Evolutionary conservation across 371 early-diverging fungal genomes (phyloP).

Genomic region (Mortierella sp.): DNA sequence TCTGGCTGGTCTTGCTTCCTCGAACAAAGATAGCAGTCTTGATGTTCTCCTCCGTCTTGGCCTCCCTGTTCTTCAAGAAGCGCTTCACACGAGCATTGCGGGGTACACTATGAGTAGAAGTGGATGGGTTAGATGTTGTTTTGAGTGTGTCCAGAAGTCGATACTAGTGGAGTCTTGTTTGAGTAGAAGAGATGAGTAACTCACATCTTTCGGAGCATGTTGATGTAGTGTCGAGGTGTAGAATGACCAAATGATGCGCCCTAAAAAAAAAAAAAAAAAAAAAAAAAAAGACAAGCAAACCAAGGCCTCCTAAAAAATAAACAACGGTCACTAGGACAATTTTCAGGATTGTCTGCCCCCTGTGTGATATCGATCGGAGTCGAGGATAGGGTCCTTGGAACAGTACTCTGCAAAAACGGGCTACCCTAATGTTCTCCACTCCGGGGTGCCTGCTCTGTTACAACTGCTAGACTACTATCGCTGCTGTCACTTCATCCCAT

Average conservation of each 20-base stretch:
- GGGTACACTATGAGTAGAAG: slow-evolving; percentile 68
- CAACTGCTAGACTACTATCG: too few species aligned
- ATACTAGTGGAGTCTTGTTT: too few species aligned
- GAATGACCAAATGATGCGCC: slow-evolving; percentile 1
- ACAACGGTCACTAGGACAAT: slow-evolving; percentile 14
- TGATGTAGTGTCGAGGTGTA: slow-evolving; percentile 3
- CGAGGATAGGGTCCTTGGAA: too few species aligned
- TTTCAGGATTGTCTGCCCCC: too few species aligned
- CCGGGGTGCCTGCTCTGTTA: too few species aligned
- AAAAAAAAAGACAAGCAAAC: too few species aligned
- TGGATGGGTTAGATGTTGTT: background rate
- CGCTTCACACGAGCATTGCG: slow-evolving; percentile 90
- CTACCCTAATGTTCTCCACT: too few species aligned
- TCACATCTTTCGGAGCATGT: slow-evolving; percentile 51
- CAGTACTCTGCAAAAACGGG: too few species aligned
- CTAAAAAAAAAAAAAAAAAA: slow-evolving; percentile 15
- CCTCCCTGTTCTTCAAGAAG: slow-evolving; percentile 86
- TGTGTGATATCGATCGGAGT: too few species aligned
- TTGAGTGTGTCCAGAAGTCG: background rate
- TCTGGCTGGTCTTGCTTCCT: slow-evolving; percentile 88
- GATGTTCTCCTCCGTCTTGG: slow-evolving; percentile 90
- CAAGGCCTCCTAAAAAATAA: too few species aligned
- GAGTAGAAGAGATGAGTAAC: slow-evolving; percentile 4
- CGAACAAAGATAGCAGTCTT: slow-evolving; percentile 91
- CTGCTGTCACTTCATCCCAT: too few species aligned